These are phyloP conservation scores for Tagetes erecta DNA, from an alignment of 129 eudicot genomes.

Conservation along the genomic window DNA sequence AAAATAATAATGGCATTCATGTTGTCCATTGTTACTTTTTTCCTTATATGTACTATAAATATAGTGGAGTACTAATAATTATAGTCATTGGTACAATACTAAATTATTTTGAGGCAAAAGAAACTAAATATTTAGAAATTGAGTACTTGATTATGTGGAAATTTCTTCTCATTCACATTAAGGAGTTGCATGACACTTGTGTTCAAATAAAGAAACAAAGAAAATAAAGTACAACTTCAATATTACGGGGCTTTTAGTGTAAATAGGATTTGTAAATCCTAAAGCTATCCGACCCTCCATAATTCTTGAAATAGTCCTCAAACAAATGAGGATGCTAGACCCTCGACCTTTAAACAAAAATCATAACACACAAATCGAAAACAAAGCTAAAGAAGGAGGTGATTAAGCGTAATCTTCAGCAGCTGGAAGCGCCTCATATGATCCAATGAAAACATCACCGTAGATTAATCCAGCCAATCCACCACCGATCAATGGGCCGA, in stretches of 20 bases:
- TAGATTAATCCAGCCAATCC: constrained; percentile 62
- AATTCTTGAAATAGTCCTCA: constrained; percentile 24
- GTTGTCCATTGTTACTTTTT: too few relatives aligned
- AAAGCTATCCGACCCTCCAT: background rate
- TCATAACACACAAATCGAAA: constrained; percentile 22
- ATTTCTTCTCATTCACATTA: constrained; percentile 19
- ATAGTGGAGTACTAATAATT: too few relatives aligned
- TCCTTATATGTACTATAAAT: too few relatives aligned
- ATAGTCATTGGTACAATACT: too few relatives aligned
- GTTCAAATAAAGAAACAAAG: constrained; percentile 12
- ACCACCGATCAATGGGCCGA: constrained; percentile 74
- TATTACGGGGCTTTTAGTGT: constrained; percentile 11
- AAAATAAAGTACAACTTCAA: constrained; percentile 7
- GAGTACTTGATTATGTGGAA: background rate
- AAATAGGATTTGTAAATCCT: constrained; percentile 9
- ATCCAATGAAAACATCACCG: constrained; percentile 55
- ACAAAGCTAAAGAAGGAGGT: constrained; percentile 12
- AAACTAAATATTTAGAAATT: background rate
- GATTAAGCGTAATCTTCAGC: constrained; percentile 48
- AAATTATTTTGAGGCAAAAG: too few relatives aligned
- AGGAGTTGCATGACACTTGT: constrained; percentile 21
- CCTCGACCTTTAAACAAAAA: constrained; percentile 21
- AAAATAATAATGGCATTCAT: too few relatives aligned
- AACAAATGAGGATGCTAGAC: constrained; percentile 28
- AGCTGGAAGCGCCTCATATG: constrained; percentile 47